phyloP scores from a whole-genome alignment of 176 grass and related monocot species.

The Aegilops tauschii region DNA sequence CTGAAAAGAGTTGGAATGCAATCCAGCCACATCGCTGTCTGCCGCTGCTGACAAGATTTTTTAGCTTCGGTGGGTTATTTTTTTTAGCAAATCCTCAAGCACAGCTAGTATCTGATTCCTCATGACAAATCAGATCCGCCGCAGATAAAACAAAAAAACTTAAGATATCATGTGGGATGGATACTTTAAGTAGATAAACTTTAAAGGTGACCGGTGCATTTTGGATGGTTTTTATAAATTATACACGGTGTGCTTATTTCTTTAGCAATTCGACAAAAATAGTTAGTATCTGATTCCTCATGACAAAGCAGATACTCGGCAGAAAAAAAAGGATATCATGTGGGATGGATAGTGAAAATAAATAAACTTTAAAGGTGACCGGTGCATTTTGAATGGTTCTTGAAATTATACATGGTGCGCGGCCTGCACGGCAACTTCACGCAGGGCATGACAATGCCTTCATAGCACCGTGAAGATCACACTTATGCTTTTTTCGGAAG shows the following conservation, averaged over 20 bases:
- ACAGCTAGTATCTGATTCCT: neutral
- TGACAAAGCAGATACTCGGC: no score
- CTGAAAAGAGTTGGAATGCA: conserved; percentile 26
- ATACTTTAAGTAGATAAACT: neutral
- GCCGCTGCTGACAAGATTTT: neutral
- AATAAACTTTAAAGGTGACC: neutral
- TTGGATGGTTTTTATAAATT: no score
- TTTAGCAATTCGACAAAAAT: neutral
- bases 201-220: no score
- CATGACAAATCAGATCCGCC: neutral
- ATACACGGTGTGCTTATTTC: no score
- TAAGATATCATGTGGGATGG: neutral
- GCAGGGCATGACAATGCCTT: no score
- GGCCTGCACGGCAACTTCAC: no score
- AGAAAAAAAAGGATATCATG: neutral
- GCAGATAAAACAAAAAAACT: neutral
- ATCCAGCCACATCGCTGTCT: neutral
- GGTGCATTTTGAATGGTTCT: no score
- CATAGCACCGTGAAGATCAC: no score
- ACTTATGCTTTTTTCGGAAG: no score
- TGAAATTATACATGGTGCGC: no score
- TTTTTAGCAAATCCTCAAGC: neutral
- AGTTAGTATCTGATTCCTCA: no score
- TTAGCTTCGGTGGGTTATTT: neutral
- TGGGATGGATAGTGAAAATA: neutral